phyloP scores from a whole-genome alignment of 116 monocot genomes.

The Zostera marina region DNA sequence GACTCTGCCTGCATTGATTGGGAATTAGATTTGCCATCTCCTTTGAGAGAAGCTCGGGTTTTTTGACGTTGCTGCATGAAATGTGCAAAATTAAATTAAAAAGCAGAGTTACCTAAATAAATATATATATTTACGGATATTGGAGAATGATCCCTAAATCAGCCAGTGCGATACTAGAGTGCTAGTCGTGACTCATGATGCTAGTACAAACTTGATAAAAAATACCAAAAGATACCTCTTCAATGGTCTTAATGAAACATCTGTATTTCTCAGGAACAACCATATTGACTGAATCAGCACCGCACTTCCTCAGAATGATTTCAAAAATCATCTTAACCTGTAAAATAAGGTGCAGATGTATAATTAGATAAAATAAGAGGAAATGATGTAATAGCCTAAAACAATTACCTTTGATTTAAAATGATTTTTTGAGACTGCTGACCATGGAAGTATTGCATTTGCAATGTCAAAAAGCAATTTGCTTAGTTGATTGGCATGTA shows the following conservation, averaged over 20 bases:
- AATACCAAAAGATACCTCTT: conserved; percentile 25
- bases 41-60: not conserved
- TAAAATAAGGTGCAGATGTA: conserved; percentile 1
- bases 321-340: conserved; percentile 80
- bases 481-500: conserved; percentile 30
- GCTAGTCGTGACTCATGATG: not conserved
- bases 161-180: too few relatives aligned
- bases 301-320: conserved; percentile 83
- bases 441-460: conserved; percentile 67
- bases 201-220: too few relatives aligned
- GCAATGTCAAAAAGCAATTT: conserved; percentile 50
- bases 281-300: conserved; percentile 30
- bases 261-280: conserved; percentile 44
- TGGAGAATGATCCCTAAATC: not conserved
- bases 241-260: conserved; percentile 41
- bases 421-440: conserved; percentile 76
- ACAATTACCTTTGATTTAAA: conserved; percentile 67
- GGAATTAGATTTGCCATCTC: not conserved
- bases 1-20: not conserved
- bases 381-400: not conserved
- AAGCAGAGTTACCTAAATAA: not conserved
- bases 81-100: not conserved
- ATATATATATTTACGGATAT: not conserved
- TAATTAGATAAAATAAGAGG: not conserved
- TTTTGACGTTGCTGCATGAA: conserved; percentile 3